phyloP scores from a whole-genome alignment of 139 green algal genomes.

The Eudorina sp. region DNA sequence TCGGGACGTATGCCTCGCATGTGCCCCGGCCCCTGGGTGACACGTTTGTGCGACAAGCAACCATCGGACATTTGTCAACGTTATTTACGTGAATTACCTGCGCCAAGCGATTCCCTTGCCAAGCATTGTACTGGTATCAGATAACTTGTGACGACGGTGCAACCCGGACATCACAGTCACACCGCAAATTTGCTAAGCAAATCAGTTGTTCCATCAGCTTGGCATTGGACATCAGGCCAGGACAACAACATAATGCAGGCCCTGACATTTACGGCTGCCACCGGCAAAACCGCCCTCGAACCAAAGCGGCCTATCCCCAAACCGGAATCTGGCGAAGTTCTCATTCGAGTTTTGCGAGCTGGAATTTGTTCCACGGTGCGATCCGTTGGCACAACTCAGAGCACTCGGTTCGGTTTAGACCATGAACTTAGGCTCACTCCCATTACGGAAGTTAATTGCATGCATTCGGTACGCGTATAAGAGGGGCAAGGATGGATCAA shows the following conservation, averaged over 20 bases:
- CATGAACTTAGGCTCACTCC: not conserved
- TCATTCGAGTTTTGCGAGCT: conserved; percentile 62
- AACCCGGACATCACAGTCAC: too few species aligned
- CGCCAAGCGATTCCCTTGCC: too few species aligned
- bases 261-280: conserved; percentile 48
- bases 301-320: conserved; percentile 47
- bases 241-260: conserved; percentile 54
- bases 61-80: too few species aligned
- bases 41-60: too few species aligned
- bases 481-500: not conserved
- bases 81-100: too few species aligned
- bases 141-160: too few species aligned
- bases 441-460: not conserved
- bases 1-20: too few species aligned
- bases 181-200: too few species aligned
- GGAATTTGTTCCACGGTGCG: conserved; percentile 72
- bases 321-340: conserved; percentile 52
- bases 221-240: too few species aligned
- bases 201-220: too few species aligned
- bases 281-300: conserved; percentile 39
- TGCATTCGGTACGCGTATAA: not conserved
- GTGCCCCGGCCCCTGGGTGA: too few species aligned
- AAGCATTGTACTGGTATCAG: too few species aligned
- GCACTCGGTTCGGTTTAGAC: not conserved
- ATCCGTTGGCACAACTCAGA: not conserved